Evolutionary conservation across 306 rosid species (phyloP).

Genomic region (Sicyos baderoa): DNA sequence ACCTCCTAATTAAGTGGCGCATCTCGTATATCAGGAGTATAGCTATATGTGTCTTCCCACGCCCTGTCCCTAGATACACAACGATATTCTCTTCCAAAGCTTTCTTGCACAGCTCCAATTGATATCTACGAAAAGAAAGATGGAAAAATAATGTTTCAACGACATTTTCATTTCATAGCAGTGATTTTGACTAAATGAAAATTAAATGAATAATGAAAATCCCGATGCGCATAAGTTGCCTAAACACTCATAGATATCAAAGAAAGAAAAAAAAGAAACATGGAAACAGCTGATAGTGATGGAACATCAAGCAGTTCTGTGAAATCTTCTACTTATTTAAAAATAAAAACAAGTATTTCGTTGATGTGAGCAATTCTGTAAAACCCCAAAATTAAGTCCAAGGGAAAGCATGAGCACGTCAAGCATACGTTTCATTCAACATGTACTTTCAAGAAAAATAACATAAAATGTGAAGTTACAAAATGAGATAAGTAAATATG

Average conservation of each 20-base stretch:
- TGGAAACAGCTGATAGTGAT: not conserved
- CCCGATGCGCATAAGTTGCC: too few relatives aligned
- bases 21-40: constrained; percentile 69
- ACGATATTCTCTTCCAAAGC: constrained; percentile 84
- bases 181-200: not conserved
- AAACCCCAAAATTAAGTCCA: not conserved
- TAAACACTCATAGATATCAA: too few relatives aligned
- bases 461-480: not conserved
- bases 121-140: constrained; percentile 47
- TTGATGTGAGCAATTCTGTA: not conserved
- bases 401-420: not conserved
- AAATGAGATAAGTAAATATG: not conserved
- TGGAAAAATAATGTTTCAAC: not conserved
- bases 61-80: constrained; percentile 86
- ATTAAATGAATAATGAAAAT: too few relatives aligned
- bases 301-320: not conserved
- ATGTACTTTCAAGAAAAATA: not conserved
- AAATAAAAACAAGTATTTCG: not conserved
- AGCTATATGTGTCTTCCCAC: constrained; percentile 93
- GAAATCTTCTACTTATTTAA: not conserved
- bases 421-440: not conserved
- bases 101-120: constrained; percentile 65
- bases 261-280: not conserved
- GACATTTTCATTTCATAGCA: not conserved
- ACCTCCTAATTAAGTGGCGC: constrained; percentile 57